Base-by-base conservation (phyloP, 2,329 filamentous ascomycete genomes). In the Fusarium dimerum region DNA sequence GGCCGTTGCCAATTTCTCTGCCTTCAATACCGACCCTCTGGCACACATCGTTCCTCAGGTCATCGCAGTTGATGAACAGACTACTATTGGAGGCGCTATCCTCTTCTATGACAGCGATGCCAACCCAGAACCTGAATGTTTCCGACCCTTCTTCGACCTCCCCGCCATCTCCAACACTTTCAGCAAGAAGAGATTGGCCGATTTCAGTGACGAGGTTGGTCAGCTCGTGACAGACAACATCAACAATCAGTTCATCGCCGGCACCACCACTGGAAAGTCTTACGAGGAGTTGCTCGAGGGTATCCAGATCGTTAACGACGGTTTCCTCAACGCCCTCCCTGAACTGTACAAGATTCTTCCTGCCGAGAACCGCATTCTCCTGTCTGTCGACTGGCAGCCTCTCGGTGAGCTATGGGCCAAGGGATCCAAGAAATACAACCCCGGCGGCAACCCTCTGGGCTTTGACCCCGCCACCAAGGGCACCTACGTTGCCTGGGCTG, bases 71-170 rank as follows among this genome's bases (percentile, higher is more conserved):
- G 56, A 60, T 2, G 56, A 60, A 8, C 6, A 54, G 20, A 60
- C 56, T 0, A 59, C 30, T 3, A 54, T 60, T 30, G 56, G 57
- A 0, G 56, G 42, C 0, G 57, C 45, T 2, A 60, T 60, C 10
- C 50, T 60, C 3, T 60, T 49, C 11, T 60, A 59, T 3, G 53
- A 60, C 5, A 59, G 57, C n/a, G 56, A 57, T 2, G 57, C 45
- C 0, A 6, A 50, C 3, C 18, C 57, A 0, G 49, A 59, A 3
- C 57, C 57, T 1, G 50, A 60, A 2, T 60, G 57, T 41, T 60
- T 60, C 7, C 39, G 52, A 0, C 53, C 56, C 0, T 59, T 60
- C 5, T 59, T 59, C 5, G 50, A 57, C 6, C 40, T 60, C 1
- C 44, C 56, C 5, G 17, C 46, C 0, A 47, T 60, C n/a, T 48